These are phyloP conservation scores for Aspergillus mulundensis DNA, from an alignment of 495 filamentous ascomycete species.

Conservation along the genomic window DNA sequence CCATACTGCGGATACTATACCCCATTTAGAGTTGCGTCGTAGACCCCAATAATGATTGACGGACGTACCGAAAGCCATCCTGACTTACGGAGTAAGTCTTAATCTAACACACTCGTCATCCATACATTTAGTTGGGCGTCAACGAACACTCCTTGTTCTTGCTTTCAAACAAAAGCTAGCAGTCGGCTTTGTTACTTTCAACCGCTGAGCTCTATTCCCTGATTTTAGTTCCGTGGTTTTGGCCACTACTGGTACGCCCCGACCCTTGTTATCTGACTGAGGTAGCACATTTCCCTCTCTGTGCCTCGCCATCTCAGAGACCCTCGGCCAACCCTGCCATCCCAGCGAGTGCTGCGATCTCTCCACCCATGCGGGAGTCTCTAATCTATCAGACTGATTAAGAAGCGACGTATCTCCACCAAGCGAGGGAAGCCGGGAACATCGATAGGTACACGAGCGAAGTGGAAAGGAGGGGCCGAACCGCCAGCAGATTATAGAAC, in stretches of 20 bases:
- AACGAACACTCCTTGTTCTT: neutral
- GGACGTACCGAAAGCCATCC: too few species aligned
- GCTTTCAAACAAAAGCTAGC: too few species aligned
- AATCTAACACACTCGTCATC: neutral
- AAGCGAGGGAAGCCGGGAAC: neutral
- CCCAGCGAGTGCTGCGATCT: neutral
- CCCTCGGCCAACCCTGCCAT: neutral
- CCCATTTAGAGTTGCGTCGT: neutral
- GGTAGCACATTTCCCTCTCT: too few species aligned
- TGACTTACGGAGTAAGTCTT: too few species aligned
- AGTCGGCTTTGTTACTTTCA: neutral
- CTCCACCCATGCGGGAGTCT: neutral
- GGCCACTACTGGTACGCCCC: neutral
- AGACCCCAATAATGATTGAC: too few species aligned
- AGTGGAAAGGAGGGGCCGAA: neutral
- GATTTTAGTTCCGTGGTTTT: too few species aligned
- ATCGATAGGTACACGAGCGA: neutral
- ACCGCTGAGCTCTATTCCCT: too few species aligned
- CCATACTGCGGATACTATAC: slow-evolving; percentile 1
- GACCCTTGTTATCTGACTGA: neutral
- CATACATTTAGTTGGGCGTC: neutral
- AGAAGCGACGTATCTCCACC: neutral
- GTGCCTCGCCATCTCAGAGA: too few species aligned
- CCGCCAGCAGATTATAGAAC: neutral
- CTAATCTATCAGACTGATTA: neutral